These are phyloP conservation scores for Quercus alba DNA, from an alignment of 306 rosid genomes.

Conservation along the genomic window DNA sequence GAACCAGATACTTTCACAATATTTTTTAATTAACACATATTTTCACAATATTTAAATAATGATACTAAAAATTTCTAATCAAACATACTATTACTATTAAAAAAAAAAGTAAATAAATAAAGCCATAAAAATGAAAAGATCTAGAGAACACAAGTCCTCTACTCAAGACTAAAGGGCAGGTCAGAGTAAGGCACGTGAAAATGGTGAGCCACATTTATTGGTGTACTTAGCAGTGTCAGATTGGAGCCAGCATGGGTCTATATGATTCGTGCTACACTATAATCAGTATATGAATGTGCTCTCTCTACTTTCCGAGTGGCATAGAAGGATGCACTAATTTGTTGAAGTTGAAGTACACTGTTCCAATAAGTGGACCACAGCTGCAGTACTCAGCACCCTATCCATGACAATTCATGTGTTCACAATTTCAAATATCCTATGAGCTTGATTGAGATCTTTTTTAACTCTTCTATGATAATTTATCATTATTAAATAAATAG, in stretches of 20 bases:
- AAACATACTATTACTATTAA: too few relatives aligned
- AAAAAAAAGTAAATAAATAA: too few relatives aligned
- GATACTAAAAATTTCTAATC: too few relatives aligned
- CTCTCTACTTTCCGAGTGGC: not conserved
- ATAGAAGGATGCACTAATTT: not conserved
- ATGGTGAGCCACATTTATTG: not conserved
- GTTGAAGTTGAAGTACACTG: not conserved
- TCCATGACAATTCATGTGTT: too few relatives aligned
- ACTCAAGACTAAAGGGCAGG: not conserved
- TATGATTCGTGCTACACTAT: not conserved
- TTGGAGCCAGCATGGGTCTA: not conserved
- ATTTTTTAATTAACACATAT: rapidly evolving
- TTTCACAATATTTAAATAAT: too few relatives aligned
- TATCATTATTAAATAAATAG: too few relatives aligned
- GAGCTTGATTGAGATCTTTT: too few relatives aligned
- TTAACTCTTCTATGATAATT: too few relatives aligned
- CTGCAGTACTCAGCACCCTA: not conserved
- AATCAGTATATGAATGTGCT: too few relatives aligned
- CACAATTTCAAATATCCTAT: too few relatives aligned
- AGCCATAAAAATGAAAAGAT: not conserved
- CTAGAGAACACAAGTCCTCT: too few relatives aligned
- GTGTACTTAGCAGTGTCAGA: not conserved
- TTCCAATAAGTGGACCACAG: not conserved
- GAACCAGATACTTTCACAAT: rapidly evolving
- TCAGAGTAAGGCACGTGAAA: not conserved